Conservation (phyloP, 441 rosid species). For the Sinapis alba region DNA sequence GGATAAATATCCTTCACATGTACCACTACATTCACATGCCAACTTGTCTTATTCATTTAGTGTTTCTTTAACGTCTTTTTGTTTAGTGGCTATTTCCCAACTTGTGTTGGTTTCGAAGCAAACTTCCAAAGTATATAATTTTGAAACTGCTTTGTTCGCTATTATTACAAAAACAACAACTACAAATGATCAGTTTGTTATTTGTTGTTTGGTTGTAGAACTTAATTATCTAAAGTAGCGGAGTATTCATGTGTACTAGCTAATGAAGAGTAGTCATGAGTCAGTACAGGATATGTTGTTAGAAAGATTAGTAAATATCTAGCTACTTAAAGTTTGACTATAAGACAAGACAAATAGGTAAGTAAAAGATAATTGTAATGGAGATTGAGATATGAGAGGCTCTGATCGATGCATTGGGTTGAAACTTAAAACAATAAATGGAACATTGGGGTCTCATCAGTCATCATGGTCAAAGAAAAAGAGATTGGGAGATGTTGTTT, state of each 20-base stretch:
- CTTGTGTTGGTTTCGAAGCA: neutral
- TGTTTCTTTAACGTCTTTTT: neutral
- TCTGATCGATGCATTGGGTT: neutral
- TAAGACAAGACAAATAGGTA: neutral
- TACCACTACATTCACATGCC: neutral
- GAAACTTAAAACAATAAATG: neutral
- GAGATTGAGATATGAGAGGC: neutral
- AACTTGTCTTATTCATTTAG: neutral
- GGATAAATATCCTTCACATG: neutral
- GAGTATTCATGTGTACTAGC: neutral
- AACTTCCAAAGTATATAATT: neutral
- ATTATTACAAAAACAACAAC: neutral
- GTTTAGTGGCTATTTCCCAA: neutral
- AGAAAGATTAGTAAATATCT: neutral
- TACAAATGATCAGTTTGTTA: neutral
- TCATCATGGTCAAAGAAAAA: neutral
- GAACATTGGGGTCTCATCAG: neutral
- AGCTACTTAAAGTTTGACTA: neutral
- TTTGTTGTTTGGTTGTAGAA: neutral
- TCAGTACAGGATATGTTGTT: neutral
- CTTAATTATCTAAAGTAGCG: neutral
- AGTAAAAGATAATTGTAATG: neutral
- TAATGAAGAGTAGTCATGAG: neutral
- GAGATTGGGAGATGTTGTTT: neutral
- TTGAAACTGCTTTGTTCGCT: neutral